Evolutionary conservation across 495 filamentous ascomycete genomes (phyloP).

Genomic region (Penicillium taxi): DNA sequence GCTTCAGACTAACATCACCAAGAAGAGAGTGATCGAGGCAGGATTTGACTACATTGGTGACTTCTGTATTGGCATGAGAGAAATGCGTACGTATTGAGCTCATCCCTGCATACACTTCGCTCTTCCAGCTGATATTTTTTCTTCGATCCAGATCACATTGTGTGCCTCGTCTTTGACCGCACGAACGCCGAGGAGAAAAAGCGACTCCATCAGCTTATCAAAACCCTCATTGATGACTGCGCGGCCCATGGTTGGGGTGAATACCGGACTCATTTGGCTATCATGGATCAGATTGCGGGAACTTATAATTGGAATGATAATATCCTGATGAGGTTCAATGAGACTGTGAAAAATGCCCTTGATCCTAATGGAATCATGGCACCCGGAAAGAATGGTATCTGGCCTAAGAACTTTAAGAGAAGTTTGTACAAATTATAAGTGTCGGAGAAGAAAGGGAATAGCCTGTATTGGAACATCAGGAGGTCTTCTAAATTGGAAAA

Average conservation of each 20-base stretch:
- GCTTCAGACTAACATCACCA: constrained; percentile 36
- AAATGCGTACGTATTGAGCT: constrained; percentile 33
- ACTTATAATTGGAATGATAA: constrained; percentile 51
- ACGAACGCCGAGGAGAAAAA: constrained; percentile 26
- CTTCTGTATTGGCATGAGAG: constrained; percentile 43
- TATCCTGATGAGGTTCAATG: constrained; percentile 44
- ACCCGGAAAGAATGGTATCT: constrained; percentile 49
- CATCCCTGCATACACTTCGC: background rate
- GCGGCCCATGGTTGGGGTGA: constrained; percentile 48
- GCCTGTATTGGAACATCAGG: too few species aligned
- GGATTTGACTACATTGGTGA: constrained; percentile 47
- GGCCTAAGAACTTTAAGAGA: constrained; percentile 28
- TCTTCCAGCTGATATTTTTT: background rate
- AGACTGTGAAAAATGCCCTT: constrained; percentile 49
- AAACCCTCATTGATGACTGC: constrained; percentile 37
- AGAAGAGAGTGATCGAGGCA: constrained; percentile 12
- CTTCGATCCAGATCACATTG: constrained; percentile 45
- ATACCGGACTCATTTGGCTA: constrained; percentile 49
- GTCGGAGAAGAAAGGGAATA: too few species aligned
- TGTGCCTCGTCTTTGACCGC: constrained; percentile 48
- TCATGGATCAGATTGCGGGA: constrained; percentile 49
- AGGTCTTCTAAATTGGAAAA: too few species aligned
- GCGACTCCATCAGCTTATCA: constrained; percentile 35
- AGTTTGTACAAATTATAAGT: background rate
- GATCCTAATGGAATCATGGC: constrained; percentile 53